Evolutionary conservation across 2,329 filamentous ascomycete genomes (phyloP), one percentile per base, ranked within the genome.

Genomic region (Nigrograna mackinnonii): DNA sequence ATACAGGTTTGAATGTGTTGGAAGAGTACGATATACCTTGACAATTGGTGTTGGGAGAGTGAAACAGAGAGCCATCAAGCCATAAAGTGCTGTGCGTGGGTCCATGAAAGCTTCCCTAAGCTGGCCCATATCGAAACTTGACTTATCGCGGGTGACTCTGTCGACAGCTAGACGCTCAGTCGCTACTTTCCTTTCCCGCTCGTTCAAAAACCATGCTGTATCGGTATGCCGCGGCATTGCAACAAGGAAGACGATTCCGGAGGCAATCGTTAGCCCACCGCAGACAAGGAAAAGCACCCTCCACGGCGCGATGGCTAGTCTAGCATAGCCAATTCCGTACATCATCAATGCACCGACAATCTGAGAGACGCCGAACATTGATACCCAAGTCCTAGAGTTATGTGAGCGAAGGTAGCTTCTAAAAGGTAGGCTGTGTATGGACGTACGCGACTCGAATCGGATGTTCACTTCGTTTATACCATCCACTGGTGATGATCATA

Each of bases 271-370:
- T 6, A 78, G 44, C 0, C 68, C 71, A n/a, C 77, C 77, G 42
- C 72, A 78, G 11, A 80, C 64, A 21, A 79, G 57, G 52, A 79
- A 79, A 26, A 79, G 55, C 0, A 67, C 57, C 22, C 75, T 61
- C 77, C 77, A 80, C 1, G 74, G 68, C 0, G 64, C 65, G 4
- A 80, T 55, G 0, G 62, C 39, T 2, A 72, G 52, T 3, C 54
- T 52, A 0, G 46, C 53, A 40, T 74, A 70, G 28, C 74, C 76
- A 38, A 79, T 75, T 24, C 75, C 74, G 49, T 78, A 78, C 73
- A 76, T 77, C n/a, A 77, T 62, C 4, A 77, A 46, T 20, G 62
- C 69, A 7, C 75, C 74, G 26, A 74, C 47, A 21, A 77, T 63
- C 48, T 77, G 74, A 1, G 75, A 72, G 2, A 77, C 30, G 3